Conservation (phyloP, 768 basidiomycete genomes). For the Lenzites betulinus region DNA sequence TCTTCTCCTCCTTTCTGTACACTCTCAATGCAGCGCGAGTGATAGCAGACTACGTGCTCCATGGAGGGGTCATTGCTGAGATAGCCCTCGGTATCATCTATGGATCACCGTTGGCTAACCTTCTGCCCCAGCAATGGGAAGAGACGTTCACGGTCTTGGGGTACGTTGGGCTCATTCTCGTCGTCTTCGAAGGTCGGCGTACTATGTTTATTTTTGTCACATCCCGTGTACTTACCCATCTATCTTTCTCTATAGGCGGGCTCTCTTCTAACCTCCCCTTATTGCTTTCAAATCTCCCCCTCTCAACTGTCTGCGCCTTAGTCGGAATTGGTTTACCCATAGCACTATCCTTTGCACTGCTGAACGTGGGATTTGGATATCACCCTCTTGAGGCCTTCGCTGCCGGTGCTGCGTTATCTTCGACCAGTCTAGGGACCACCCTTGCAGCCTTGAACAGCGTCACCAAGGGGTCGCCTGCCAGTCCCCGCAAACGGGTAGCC, state of each 20-base stretch:
- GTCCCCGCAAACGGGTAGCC: neutral
- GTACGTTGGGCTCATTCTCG: conserved; percentile 41
- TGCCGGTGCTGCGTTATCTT: conserved; percentile 61
- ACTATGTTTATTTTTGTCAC: neutral
- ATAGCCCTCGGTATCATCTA: conserved; percentile 57
- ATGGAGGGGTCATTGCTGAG: conserved; percentile 54
- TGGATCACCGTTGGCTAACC: conserved; percentile 50
- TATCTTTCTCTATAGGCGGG: conserved; percentile 55
- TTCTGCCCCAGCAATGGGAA: conserved; percentile 45
- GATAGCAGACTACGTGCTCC: conserved; percentile 41
- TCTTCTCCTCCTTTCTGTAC: conserved; percentile 55
- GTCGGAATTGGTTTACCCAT: conserved; percentile 57
- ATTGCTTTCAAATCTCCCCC: conserved; percentile 46
- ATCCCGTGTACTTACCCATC: conserved; percentile 38
- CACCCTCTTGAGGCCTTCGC: conserved; percentile 52
- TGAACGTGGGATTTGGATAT: conserved; percentile 45
- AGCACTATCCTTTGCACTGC: conserved; percentile 47
- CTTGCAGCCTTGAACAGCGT: conserved; percentile 53
- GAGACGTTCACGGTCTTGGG: conserved; percentile 47
- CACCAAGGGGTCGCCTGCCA: neutral
- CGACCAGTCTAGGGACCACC: conserved; percentile 69
- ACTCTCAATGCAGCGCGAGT: conserved; percentile 50
- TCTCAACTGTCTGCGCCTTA: conserved; percentile 51
- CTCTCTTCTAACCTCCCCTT: conserved; percentile 50
- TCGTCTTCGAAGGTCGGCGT: conserved; percentile 28